Conservation (phyloP, 1,139 yeast species). For the Scheffersomyces parashehatae region DNA sequence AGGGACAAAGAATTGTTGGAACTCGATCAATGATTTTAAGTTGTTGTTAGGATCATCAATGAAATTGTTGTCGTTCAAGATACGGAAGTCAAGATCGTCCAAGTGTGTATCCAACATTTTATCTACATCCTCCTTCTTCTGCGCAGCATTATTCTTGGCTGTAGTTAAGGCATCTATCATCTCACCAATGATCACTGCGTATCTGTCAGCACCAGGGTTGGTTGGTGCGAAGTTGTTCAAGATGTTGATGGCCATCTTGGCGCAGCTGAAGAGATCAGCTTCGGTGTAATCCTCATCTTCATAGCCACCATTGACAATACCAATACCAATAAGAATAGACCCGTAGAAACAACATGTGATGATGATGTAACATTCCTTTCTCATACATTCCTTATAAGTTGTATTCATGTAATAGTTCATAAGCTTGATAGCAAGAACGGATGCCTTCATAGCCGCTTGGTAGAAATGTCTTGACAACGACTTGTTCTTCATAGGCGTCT, state of each 20-base stretch:
- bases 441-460: conserved; percentile 8
- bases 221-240: conserved; percentile 15
- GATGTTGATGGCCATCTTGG: conserved; percentile 14
- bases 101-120: conserved; percentile 3
- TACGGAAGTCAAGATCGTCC: conserved; percentile 7
- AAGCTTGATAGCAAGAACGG: conserved; percentile 7
- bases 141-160: conserved; percentile 7
- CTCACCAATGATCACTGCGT: conserved; percentile 15
- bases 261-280: conserved; percentile 12
- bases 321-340: conserved; percentile 15
- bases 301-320: conserved; percentile 14
- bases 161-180: conserved; percentile 14
- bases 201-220: conserved; percentile 17
- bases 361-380: conserved; percentile 5
- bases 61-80: conserved; percentile 15
- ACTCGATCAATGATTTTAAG: conserved; percentile 17
- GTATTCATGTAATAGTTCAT: conserved; percentile 2
- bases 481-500: neutral
- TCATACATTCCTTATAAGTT: neutral
- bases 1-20: conserved; percentile 22
- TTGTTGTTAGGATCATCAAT: conserved; percentile 15
- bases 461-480: conserved; percentile 1
- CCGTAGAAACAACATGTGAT: conserved; percentile 7
- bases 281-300: conserved; percentile 16
- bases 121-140: neutral